phyloP scores from a whole-genome alignment of 768 basidiomycete species.

The Tulasnella sp. region DNA sequence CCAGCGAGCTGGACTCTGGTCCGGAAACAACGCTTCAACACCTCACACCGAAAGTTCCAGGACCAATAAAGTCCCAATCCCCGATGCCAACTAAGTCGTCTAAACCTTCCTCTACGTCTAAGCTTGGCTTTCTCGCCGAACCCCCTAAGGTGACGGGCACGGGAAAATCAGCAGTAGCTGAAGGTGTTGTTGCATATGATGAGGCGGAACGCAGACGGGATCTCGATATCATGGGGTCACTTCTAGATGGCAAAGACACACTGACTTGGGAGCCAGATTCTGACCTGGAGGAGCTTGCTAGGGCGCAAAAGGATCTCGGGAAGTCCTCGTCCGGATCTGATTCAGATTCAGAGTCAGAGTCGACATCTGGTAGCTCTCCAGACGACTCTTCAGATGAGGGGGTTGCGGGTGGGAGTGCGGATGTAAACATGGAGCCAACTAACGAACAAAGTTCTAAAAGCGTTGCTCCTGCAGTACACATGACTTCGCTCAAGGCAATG shows the following conservation, averaged over 20 bases:
- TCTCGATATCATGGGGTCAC: neutral
- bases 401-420: neutral
- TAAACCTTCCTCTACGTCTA: too few relatives aligned
- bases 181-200: neutral
- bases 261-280: constrained; percentile 11
- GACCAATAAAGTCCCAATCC: neutral
- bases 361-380: neutral
- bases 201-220: neutral
- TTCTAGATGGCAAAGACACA: neutral
- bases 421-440: neutral
- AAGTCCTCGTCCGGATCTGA: neutral
- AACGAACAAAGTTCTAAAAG: neutral
- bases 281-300: constrained; percentile 9
- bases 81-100: neutral
- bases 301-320: neutral
- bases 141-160: too few relatives aligned
- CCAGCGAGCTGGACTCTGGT: neutral
- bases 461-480: neutral
- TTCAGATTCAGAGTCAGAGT: neutral
- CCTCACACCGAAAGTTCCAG: neutral
- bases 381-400: too few relatives aligned
- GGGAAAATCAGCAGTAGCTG: too few relatives aligned
- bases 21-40: too few relatives aligned
- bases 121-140: too few relatives aligned
- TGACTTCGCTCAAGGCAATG: constrained; percentile 18